phyloP scores from a whole-genome alignment of 345 rosid genomes.

The Leavenworthia alabamica region DNA sequence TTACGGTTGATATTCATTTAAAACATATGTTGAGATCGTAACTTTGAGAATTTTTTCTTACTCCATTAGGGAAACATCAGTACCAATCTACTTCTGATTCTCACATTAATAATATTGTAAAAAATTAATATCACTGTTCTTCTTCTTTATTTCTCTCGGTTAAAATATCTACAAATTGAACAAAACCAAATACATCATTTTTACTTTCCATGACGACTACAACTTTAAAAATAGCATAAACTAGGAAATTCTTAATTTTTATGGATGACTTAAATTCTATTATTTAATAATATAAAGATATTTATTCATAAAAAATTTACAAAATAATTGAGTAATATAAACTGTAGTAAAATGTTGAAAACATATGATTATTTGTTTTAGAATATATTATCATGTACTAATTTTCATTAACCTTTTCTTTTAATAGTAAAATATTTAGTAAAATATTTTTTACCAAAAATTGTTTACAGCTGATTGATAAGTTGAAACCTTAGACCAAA shows the following conservation, averaged over 20 bases:
- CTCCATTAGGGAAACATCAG: slow-evolving; percentile 34
- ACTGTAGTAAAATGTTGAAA: not conserved
- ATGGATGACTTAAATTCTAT: not conserved
- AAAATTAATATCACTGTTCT: too few species aligned
- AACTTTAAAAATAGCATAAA: not conserved
- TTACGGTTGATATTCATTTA: slow-evolving; percentile 4
- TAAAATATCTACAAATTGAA: too few species aligned
- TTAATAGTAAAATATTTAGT: too few species aligned
- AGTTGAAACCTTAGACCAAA: not conserved
- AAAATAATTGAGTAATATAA: not conserved
- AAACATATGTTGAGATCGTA: slow-evolving; percentile 10
- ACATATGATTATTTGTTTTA: not conserved
- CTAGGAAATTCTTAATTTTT: not conserved
- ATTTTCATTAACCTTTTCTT: not conserved
- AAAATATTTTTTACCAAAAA: not conserved
- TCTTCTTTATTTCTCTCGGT: too few species aligned
- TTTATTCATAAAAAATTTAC: not conserved
- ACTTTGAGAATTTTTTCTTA: slow-evolving; percentile 21
- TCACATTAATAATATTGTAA: too few species aligned
- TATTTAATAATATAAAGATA: too few species aligned
- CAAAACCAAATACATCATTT: not conserved
- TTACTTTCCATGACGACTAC: not conserved
- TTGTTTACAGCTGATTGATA: not conserved
- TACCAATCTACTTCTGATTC: slow-evolving; percentile 22
- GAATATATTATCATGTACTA: not conserved